These are phyloP conservation scores for Teunomyces barrocoloradensis DNA, from an alignment of 805 yeast genomes.

Conservation along the genomic window DNA sequence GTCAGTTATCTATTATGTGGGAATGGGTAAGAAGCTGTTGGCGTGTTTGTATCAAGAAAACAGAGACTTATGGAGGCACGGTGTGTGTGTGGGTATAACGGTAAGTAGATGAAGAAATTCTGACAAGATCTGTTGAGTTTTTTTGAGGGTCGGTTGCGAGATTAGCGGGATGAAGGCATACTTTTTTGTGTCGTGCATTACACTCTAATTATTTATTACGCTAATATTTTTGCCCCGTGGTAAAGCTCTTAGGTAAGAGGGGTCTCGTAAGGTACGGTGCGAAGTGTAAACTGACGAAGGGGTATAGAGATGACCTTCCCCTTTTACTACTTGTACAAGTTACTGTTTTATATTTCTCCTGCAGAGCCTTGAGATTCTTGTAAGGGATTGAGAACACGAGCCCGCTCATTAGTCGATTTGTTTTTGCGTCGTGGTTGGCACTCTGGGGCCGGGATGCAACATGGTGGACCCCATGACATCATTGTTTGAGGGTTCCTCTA, in stretches of 20 bases:
- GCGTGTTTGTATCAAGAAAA: neutral
- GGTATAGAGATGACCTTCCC: neutral
- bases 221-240: neutral
- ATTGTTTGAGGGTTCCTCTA: neutral
- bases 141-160: slow-evolving; percentile 3
- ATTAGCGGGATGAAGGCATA: neutral
- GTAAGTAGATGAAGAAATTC: neutral
- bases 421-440: neutral
- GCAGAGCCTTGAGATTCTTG: neutral
- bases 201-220: neutral
- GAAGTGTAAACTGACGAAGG: neutral
- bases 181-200: neutral
- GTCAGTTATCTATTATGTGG: neutral
- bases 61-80: neutral
- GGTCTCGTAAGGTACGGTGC: neutral
- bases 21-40: neutral
- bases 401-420: neutral
- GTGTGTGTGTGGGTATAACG: neutral
- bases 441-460: neutral
- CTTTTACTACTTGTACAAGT: neutral
- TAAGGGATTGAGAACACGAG: neutral
- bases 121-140: slow-evolving; percentile 1
- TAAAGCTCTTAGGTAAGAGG: neutral
- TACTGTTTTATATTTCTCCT: neutral
- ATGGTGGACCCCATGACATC: neutral